A percentile compares a stretch with the other conserved stretches of the same genome.
Evolutionary conservation across 2,329 filamentous ascomycete species (phyloP).

Genomic region (Ceratocystis alfenasii): DNA sequence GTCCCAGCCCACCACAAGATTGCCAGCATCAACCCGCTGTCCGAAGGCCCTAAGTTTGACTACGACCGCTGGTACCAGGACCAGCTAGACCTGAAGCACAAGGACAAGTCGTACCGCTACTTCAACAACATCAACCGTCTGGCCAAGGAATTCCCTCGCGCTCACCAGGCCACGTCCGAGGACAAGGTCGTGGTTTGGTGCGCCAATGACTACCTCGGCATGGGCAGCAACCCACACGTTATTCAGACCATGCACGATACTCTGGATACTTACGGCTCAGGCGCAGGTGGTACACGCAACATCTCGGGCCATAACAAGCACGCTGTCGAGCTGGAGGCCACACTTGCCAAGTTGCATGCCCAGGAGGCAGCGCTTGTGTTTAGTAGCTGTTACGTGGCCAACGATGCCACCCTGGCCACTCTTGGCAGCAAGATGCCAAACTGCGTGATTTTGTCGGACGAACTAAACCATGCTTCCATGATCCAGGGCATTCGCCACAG

Average conservation of each 20-base stretch:
- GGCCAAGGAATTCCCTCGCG: slow-evolving; percentile 88
- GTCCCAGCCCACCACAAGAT: slow-evolving; percentile 19
- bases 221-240: slow-evolving; percentile 84
- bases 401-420: slow-evolving; percentile 91
- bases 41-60: slow-evolving; percentile 54
- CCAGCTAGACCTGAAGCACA: slow-evolving; percentile 96
- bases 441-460: slow-evolving; percentile 96
- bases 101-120: slow-evolving; percentile 98
- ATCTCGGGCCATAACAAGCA: slow-evolving; percentile 98
- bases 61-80: slow-evolving; percentile 80
- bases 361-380: slow-evolving; percentile 92
- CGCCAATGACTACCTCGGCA: slow-evolving; percentile 96
- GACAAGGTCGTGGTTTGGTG: slow-evolving; percentile 96
- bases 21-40: slow-evolving; percentile 25
- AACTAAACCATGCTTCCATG: slow-evolving; percentile 96
- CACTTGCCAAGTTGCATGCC: slow-evolving; percentile 75
- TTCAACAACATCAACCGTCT: slow-evolving; percentile 99
- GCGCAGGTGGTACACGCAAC: slow-evolving; percentile 89
- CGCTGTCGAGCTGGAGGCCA: slow-evolving; percentile 70
- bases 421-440: slow-evolving; percentile 93
- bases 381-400: slow-evolving; percentile 95
- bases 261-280: slow-evolving; percentile 85
- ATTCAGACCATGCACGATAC: slow-evolving; percentile 89
- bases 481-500: slow-evolving; percentile 98
- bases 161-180: slow-evolving; percentile 72